These are phyloP conservation scores for Yarrowia sp. DNA, from an alignment of 805 yeast species.

Conservation along the genomic window DNA sequence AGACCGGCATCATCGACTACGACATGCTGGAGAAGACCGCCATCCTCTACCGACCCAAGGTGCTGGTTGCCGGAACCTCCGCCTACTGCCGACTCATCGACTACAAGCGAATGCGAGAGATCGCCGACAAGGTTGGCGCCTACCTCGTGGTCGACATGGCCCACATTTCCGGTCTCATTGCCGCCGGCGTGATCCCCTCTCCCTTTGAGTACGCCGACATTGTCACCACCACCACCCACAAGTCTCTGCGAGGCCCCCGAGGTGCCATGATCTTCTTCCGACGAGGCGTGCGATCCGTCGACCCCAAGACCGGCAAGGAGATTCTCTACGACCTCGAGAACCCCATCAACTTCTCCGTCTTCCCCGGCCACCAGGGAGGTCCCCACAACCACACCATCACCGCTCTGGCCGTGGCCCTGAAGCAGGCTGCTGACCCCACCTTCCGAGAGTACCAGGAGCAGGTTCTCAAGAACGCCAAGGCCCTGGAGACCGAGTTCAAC, in stretches of 20 bases:
- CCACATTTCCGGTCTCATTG: constrained; percentile 93
- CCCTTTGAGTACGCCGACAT: constrained; percentile 98
- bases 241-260: constrained; percentile 98
- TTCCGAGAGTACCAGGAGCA: constrained; percentile 88
- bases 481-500: constrained; percentile 77
- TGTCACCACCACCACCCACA: constrained; percentile 98
- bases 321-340: constrained; percentile 88
- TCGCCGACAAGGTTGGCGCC: constrained; percentile 97
- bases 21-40: constrained; percentile 94
- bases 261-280: constrained; percentile 99
- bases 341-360: constrained; percentile 95
- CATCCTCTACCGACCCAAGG: constrained; percentile 90
- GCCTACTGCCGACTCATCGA: constrained; percentile 97
- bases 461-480: constrained; percentile 86
- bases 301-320: constrained; percentile 91
- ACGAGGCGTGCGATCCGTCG: constrained; percentile 87
- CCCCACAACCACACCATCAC: constrained; percentile 99
- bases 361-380: constrained; percentile 99
- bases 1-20: constrained; percentile 94
- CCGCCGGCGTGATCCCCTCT: constrained; percentile 94
- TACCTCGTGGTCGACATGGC: constrained; percentile 98
- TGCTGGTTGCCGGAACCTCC: constrained; percentile 96
- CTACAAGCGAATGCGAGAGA: constrained; percentile 93
- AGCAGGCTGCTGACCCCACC: constrained; percentile 91
- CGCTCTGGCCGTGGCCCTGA: constrained; percentile 95